A percentile compares a stretch with the other conserved stretches of the same genome.
These are phyloP conservation scores for Typha latifolia DNA, from an alignment of 176 grass and related monocot genomes.

Conservation along the genomic window DNA sequence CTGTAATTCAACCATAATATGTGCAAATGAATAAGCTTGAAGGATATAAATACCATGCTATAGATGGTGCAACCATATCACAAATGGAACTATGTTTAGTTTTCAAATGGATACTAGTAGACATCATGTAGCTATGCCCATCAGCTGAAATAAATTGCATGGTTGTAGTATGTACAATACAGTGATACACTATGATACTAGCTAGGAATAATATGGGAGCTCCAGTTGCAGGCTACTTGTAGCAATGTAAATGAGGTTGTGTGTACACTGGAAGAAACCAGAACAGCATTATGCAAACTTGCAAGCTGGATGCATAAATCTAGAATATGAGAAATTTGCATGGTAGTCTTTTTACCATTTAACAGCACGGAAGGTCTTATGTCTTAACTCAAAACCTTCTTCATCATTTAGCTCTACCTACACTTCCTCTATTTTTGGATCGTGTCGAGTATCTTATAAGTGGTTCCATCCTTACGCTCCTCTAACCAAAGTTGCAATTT, in stretches of 20 bases:
- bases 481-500: not conserved
- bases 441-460: not conserved
- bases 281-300: not conserved
- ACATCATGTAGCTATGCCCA: not conserved
- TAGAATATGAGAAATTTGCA: not conserved
- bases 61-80: not conserved
- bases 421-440: not conserved
- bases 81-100: too few species aligned
- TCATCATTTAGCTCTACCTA: not conserved
- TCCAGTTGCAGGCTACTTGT: not conserved
- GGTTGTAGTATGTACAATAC: not conserved
- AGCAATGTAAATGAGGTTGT: not conserved
- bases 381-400: not conserved
- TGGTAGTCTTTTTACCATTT: not conserved
- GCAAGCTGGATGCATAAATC: not conserved
- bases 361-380: not conserved
- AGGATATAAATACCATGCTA: not conserved
- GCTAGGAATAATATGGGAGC: not conserved
- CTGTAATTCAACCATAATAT: not conserved
- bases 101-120: too few species aligned
- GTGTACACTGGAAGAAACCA: not conserved
- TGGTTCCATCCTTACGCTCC: not conserved
- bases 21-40: not conserved
- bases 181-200: not conserved
- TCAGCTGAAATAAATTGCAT: not conserved